Evolutionary conservation across 192 early-diverging fungal genomes (phyloP).

Genomic region (Coemansia interrupta): DNA sequence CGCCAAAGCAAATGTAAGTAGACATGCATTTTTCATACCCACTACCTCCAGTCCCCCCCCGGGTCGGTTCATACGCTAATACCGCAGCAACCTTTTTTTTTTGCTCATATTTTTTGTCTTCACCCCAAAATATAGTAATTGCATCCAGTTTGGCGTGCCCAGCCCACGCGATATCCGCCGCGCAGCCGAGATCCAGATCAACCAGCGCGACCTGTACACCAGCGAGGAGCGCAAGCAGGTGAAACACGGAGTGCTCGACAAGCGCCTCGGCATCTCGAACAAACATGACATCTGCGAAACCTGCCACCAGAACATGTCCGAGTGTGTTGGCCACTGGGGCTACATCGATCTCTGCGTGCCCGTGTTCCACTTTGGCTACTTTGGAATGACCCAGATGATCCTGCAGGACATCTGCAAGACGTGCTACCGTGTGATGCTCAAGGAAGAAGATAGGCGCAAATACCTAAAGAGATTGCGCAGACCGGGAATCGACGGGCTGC

Average conservation of each 20-base stretch:
- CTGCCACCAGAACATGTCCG: conserved; percentile 77
- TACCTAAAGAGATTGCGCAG: conserved; percentile 68
- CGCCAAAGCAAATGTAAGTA: conserved; percentile 72
- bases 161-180: conserved; percentile 85
- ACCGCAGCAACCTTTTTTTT: background rate
- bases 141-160: conserved; percentile 93
- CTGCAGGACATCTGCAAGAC: conserved; percentile 97
- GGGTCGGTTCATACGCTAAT: background rate
- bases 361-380: conserved; percentile 98
- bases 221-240: conserved; percentile 70
- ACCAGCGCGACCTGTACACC: conserved; percentile 81
- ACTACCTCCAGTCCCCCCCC: too few relatives aligned
- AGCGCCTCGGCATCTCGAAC: conserved; percentile 81
- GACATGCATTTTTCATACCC: too few relatives aligned
- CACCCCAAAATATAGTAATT: conserved; percentile 58
- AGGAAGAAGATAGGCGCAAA: conserved; percentile 69
- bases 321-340: conserved; percentile 97
- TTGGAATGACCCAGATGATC: conserved; percentile 80
- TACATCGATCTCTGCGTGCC: conserved; percentile 88
- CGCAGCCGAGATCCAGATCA: conserved; percentile 84
- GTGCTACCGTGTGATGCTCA: conserved; percentile 84
- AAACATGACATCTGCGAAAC: conserved; percentile 86
- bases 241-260: conserved; percentile 85
- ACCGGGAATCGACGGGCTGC: conserved; percentile 79
- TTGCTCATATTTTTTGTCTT: background rate